Conservation (phyloP, 2,329 filamentous ascomycete species). For the Sporothrix mexicana region DNA sequence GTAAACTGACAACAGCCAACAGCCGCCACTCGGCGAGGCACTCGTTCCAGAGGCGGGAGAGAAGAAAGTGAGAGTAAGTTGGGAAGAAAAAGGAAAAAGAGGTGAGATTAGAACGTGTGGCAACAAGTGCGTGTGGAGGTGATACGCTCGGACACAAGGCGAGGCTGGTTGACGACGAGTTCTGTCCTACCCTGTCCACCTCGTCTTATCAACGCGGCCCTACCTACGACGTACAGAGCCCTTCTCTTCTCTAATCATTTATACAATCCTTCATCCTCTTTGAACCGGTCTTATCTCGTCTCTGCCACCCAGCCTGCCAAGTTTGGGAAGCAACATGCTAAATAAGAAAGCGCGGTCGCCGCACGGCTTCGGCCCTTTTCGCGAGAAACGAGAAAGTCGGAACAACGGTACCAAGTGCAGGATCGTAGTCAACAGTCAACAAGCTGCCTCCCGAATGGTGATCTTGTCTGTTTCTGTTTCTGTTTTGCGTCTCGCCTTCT, state of each 20-base stretch:
- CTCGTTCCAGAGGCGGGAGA: conserved; percentile 4
- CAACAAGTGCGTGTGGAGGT: background rate
- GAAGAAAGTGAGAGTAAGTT: background rate
- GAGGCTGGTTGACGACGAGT: no score
- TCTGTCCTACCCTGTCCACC: no score
- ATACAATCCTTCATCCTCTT: conserved; percentile 11
- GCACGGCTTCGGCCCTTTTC: conserved; percentile 16
- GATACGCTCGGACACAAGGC: background rate
- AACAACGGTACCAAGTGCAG: no score
- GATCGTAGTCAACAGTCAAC: no score
- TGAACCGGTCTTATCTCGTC: background rate
- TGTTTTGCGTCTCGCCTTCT: background rate
- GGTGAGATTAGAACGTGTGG: background rate
- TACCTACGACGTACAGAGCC: background rate
- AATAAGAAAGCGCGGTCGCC: no score
- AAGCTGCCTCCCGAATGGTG: no score
- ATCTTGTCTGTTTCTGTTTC: no score
- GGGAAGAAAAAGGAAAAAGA: background rate
- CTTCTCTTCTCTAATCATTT: background rate
- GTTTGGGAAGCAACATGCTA: no score
- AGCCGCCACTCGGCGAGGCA: conserved; percentile 1
- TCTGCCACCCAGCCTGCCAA: background rate
- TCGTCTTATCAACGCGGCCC: background rate
- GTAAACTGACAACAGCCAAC: background rate
- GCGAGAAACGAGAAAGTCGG: background rate